A percentile compares a stretch with the other conserved stretches of the same genome.
These are phyloP conservation scores for Cucurbita pepo DNA, from an alignment of 306 rosid species.

Conservation along the genomic window DNA sequence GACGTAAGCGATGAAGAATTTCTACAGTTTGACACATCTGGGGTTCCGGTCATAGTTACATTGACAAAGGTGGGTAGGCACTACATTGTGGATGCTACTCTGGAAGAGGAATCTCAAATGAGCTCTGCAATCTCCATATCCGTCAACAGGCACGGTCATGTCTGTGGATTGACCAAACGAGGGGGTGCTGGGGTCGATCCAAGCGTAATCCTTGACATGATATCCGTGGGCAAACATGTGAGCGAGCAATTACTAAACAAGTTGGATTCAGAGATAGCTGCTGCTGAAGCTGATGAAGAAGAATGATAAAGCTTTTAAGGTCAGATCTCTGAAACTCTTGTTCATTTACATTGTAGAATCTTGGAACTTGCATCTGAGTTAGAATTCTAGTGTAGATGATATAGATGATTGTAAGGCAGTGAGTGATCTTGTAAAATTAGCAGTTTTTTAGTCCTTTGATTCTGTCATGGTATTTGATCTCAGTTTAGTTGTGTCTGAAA, in stretches of 20 bases:
- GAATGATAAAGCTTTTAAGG: background rate
- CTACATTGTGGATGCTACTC: slow-evolving; percentile 72
- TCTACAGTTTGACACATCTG: slow-evolving; percentile 73
- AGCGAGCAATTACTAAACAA: slow-evolving; percentile 55
- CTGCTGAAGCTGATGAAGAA: slow-evolving; percentile 59
- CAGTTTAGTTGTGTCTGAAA: background rate
- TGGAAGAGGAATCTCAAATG: slow-evolving; percentile 89
- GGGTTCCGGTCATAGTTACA: slow-evolving; percentile 69
- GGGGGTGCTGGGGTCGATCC: slow-evolving; percentile 77
- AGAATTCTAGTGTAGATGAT: background rate
- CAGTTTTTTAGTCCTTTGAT: background rate
- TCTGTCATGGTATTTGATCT: background rate
- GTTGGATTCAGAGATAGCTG: slow-evolving; percentile 68
- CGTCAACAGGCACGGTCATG: slow-evolving; percentile 43
- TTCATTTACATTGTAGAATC: background rate
- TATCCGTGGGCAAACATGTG: slow-evolving; percentile 57
- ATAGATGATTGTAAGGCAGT: background rate
- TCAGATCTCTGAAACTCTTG: background rate
- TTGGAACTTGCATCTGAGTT: background rate
- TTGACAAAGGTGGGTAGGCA: slow-evolving; percentile 80
- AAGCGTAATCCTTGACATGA: slow-evolving; percentile 75
- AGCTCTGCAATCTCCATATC: slow-evolving; percentile 72
- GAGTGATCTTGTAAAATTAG: background rate
- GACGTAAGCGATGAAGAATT: slow-evolving; percentile 80
- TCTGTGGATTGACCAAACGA: slow-evolving; percentile 69